Percentiles rank a stretch among this genome's conserved stretches.
Conservation (phyloP, 352 stramenopile species). For the Phytophthora pisi region DNA sequence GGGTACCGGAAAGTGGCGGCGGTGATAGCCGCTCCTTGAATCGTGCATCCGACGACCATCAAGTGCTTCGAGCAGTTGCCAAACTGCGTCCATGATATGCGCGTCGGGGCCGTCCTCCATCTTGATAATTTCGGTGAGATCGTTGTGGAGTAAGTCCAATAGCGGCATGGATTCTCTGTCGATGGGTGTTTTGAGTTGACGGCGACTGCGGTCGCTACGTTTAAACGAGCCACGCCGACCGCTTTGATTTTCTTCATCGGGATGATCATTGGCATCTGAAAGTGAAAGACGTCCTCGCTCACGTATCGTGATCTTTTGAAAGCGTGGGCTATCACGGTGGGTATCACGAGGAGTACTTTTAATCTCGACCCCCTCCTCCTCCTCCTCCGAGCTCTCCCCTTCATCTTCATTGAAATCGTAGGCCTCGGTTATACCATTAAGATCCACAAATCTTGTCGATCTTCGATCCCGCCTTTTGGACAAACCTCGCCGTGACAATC, state of each 20-base stretch:
- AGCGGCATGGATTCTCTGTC: slow-evolving; percentile 26
- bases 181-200: slow-evolving; percentile 16
- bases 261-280: slow-evolving; percentile 17
- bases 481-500: slow-evolving; percentile 13
- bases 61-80: slow-evolving; percentile 60
- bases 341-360: slow-evolving; percentile 12
- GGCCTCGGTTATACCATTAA: slow-evolving; percentile 55
- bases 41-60: slow-evolving; percentile 38
- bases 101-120: slow-evolving; percentile 37
- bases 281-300: slow-evolving; percentile 53
- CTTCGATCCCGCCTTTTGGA: slow-evolving; percentile 12
- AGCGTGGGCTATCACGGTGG: slow-evolving; percentile 23
- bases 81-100: slow-evolving; percentile 46
- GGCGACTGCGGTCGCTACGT: slow-evolving; percentile 8
- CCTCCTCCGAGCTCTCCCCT: slow-evolving; percentile 27
- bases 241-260: slow-evolving; percentile 6
- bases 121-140: slow-evolving; percentile 63
- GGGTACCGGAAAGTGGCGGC: slow-evolving; percentile 14
- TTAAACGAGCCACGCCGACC: slow-evolving; percentile 15
- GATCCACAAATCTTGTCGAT: slow-evolving; percentile 48
- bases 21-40: slow-evolving; percentile 41
- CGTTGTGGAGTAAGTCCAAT: slow-evolving; percentile 50
- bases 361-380: slow-evolving; percentile 3
- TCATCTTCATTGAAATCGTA: slow-evolving; percentile 48
- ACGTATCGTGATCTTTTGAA: slow-evolving; percentile 47